Conservation (phyloP, 805 yeast genomes). For the Wickerhamomyces rabaulensis region DNA sequence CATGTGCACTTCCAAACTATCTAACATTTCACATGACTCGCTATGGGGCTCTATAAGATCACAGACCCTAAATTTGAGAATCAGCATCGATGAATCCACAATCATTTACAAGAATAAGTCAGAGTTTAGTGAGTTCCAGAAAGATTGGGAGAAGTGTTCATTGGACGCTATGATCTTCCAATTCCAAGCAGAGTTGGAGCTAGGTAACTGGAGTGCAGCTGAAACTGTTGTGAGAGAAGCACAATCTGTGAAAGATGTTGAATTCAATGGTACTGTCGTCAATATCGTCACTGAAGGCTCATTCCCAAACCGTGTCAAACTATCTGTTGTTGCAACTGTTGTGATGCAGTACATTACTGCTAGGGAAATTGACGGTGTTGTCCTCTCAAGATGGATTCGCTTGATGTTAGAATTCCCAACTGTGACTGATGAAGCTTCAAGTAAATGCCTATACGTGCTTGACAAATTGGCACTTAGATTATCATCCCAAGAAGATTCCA, state of each 20-base stretch:
- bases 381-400: slow-evolving; percentile 27
- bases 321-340: slow-evolving; percentile 15
- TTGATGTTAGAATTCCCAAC: slow-evolving; percentile 16
- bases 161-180: slow-evolving; percentile 19
- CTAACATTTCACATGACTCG: slow-evolving; percentile 2
- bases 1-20: slow-evolving; percentile 12
- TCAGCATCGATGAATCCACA: slow-evolving; percentile 12
- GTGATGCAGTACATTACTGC: slow-evolving; percentile 22
- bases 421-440: slow-evolving; percentile 4
- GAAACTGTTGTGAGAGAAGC: slow-evolving; percentile 18
- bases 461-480: slow-evolving; percentile 6
- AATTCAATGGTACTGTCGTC: slow-evolving; percentile 22
- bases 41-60: slow-evolving; percentile 9
- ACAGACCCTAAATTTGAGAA: slow-evolving; percentile 9
- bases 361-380: slow-evolving; percentile 6
- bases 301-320: slow-evolving; percentile 15
- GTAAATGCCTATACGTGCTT: slow-evolving; percentile 8
- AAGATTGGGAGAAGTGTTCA: slow-evolving; percentile 18
- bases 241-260: slow-evolving; percentile 6
- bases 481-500: slow-evolving; percentile 3
- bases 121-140: slow-evolving; percentile 10
- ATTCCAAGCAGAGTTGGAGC: slow-evolving; percentile 21
- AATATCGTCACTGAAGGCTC: slow-evolving; percentile 13
- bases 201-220: slow-evolving; percentile 20
- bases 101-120: slow-evolving; percentile 6